Base-by-base conservation (phyloP, 2,329 filamentous ascomycete genomes). In the Phialophora verrucosa region DNA sequence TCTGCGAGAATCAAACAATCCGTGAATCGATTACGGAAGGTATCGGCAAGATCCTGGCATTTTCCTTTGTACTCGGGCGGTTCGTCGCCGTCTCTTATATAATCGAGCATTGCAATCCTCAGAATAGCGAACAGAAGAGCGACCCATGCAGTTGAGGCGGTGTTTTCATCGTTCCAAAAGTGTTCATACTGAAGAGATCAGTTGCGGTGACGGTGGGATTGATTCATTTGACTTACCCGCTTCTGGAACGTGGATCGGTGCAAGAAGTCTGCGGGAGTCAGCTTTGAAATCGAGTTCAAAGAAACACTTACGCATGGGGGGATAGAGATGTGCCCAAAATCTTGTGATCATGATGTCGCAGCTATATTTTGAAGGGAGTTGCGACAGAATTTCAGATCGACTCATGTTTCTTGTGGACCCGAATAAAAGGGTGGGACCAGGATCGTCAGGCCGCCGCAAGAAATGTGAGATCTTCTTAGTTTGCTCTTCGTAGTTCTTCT, bases 201-300 rank as follows among this genome's bases (percentile, higher is more conserved):
- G 27, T 27, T 27, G 27, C 27, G 4, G 27, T 5, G 27, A 27
- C 27, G 27, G 27, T 27, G 27, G 27, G 27, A 27, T 27, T 27
- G 27, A 27, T 27, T 27, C 27, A 4, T 27, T 27, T 27, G 27
- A 27, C 27, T 27, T 27, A 27, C 27, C 27, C 27, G 27, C 73
- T 89, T 87, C 73, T 93, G 88, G 73, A 97, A 97, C 0, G 92
- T 93, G 10, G 93, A 92, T 0, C 88, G 88, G 74, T 95, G 91
- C 56, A 95, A 85, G 70, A 94, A 87, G 74, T 87, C 88, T 77
- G 44, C 25, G 20, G 11, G 14, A 1, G 38, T 66, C 35, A 66
- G 64, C 54, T 32, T 56, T 14, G 29, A 27, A 27, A 44, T 20
- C 12, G 32, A 31, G 17, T 4, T 20, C 3, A 23, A 31, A 17